Percentiles rank a stretch among this genome's conserved stretches.
Evolutionary conservation across 768 basidiomycete species (phyloP).

Genomic region (Mycena latifolia): DNA sequence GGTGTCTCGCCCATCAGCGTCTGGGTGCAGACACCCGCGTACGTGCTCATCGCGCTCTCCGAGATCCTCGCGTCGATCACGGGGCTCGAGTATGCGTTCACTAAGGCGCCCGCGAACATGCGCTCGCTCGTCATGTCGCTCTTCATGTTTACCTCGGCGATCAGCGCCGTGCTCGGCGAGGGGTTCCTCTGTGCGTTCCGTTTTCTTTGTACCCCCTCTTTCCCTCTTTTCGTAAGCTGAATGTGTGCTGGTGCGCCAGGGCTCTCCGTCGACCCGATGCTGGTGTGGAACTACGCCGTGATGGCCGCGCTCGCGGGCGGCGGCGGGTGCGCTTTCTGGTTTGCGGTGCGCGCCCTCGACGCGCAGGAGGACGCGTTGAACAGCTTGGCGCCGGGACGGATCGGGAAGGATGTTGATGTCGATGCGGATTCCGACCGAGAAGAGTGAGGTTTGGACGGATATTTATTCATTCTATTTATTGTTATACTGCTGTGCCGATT

Average conservation of each 20-base stretch:
- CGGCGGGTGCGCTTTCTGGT: slow-evolving; percentile 67
- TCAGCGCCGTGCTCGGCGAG: slow-evolving; percentile 75
- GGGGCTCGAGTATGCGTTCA: slow-evolving; percentile 90
- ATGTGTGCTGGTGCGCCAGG: slow-evolving; percentile 46
- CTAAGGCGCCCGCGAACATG: slow-evolving; percentile 93
- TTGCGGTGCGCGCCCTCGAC: slow-evolving; percentile 15
- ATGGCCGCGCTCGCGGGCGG: slow-evolving; percentile 68
- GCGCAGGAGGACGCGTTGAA: slow-evolving; percentile 16
- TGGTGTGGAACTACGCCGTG: slow-evolving; percentile 81
- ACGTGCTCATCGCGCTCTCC: slow-evolving; percentile 71
- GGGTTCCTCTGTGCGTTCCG: slow-evolving; percentile 74
- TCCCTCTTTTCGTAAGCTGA: not conserved
- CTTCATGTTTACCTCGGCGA: slow-evolving; percentile 70
- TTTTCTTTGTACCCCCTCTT: not conserved
- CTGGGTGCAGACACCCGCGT: slow-evolving; percentile 83
- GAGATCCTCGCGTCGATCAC: slow-evolving; percentile 89
- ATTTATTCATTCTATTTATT: no score
- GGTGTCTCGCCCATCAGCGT: slow-evolving; percentile 75
- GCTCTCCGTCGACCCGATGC: slow-evolving; percentile 75
- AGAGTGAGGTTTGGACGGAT: not conserved
- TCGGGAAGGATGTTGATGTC: not conserved
- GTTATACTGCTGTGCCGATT: no score
- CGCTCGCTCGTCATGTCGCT: slow-evolving; percentile 85
- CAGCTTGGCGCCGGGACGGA: not conserved
- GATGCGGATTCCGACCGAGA: not conserved